A percentile compares a stretch with the other conserved stretches of the same genome.
Conservation (phyloP, 2,329 filamentous ascomycete genomes). For the Botryotinia globosa region DNA sequence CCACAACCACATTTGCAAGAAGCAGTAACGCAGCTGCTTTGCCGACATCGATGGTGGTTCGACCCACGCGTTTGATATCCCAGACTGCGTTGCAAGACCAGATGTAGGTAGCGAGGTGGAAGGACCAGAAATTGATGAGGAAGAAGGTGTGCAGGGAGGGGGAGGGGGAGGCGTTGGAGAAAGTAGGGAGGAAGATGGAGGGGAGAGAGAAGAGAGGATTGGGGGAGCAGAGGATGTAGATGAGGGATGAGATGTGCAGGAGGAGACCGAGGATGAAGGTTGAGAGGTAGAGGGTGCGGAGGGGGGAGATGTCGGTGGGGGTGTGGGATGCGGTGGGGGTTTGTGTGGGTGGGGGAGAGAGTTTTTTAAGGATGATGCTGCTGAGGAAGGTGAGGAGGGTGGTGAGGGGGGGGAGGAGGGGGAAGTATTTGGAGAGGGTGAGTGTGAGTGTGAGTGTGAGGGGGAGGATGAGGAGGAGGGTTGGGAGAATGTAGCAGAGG, state of each 20-base stretch:
- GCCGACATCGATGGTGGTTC: constrained; percentile 1
- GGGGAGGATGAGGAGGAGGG: background rate
- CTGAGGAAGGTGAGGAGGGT: constrained; percentile 1
- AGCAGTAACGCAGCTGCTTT: background rate
- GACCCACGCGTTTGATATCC: background rate
- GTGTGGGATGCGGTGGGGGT: constrained; percentile 1
- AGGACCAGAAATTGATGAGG: background rate
- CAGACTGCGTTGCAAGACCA: constrained; percentile 5
- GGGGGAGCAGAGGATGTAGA: background rate
- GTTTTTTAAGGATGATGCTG: no score
- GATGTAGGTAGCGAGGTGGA: constrained; percentile 3
- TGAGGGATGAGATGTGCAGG: background rate
- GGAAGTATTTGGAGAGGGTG: background rate
- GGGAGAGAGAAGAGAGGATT: background rate
- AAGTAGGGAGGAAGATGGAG: background rate
- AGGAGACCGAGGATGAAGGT: background rate
- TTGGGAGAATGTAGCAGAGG: background rate
- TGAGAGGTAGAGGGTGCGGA: background rate
- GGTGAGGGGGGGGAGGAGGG: background rate
- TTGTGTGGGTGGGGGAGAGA: background rate
- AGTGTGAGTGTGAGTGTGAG: background rate
- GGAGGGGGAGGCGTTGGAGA: background rate
- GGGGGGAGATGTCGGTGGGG: background rate
- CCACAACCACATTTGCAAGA: background rate
- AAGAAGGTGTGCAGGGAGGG: background rate